These are phyloP conservation scores for Biscogniauxia sp. DNA, from an alignment of 2,329 filamentous ascomycete genomes.

Conservation along the genomic window DNA sequence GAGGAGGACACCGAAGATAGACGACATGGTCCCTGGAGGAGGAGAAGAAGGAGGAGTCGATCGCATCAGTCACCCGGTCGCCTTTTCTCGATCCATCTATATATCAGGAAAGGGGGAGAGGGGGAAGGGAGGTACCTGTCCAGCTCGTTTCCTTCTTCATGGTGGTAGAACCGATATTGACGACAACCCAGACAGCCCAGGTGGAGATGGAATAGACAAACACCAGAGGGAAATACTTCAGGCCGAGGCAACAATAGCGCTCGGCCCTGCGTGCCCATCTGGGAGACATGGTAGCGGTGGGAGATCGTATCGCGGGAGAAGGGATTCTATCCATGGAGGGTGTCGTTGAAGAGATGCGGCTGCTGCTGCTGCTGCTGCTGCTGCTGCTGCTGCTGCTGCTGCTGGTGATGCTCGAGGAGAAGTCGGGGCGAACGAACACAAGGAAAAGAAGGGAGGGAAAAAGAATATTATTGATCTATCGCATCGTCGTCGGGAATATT, in stretches of 20 bases:
- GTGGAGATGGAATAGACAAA: slow-evolving; percentile 90
- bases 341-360: no score
- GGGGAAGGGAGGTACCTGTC: slow-evolving; percentile 46
- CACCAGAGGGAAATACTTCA: slow-evolving; percentile 79
- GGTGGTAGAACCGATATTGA: slow-evolving; percentile 64
- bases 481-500: neutral
- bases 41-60: no score
- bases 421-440: neutral
- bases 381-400: no score
- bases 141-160: slow-evolving; percentile 45
- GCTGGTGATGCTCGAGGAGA: no score
- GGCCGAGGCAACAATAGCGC: slow-evolving; percentile 75
- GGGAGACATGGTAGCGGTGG: slow-evolving; percentile 48
- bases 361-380: no score
- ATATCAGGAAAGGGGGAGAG: no score
- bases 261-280: slow-evolving; percentile 70
- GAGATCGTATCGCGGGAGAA: slow-evolving; percentile 24
- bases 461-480: neutral
- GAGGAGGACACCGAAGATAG: slow-evolving; percentile 65
- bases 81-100: no score
- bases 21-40: slow-evolving; percentile 50
- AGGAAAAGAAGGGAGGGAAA: slow-evolving; percentile 2
- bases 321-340: slow-evolving; percentile 25
- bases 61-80: no score
- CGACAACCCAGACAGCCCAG: slow-evolving; percentile 89